phyloP scores from a whole-genome alignment of 768 basidiomycete genomes.

The Calocera cornea region DNA sequence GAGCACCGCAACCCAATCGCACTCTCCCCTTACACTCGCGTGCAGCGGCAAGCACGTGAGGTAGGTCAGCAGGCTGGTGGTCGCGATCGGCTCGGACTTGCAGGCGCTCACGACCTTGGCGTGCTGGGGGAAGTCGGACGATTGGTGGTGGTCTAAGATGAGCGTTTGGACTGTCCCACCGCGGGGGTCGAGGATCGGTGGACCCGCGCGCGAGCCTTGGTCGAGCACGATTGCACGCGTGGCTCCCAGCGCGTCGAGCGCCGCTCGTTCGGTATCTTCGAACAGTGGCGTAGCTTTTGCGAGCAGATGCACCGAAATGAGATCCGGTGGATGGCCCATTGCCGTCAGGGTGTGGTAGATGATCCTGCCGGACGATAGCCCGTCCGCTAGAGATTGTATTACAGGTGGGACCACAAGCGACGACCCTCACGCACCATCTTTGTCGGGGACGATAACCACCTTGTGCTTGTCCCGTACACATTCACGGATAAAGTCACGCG shows the following conservation, averaged over 20 bases:
- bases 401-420: neutral
- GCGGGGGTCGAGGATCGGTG: conserved; percentile 19
- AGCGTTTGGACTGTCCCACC: conserved; percentile 20
- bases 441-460: conserved; percentile 33
- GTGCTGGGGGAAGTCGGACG: conserved; percentile 28
- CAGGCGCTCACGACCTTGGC: conserved; percentile 31
- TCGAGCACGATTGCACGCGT: conserved; percentile 32
- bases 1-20: conserved; percentile 30
- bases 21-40: conserved; percentile 16
- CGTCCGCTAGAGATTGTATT: conserved; percentile 20
- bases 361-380: conserved; percentile 25
- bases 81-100: conserved; percentile 30
- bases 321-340: conserved; percentile 24
- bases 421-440: conserved; percentile 29
- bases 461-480: conserved; percentile 16
- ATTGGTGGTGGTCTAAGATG: conserved; percentile 38
- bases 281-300: conserved; percentile 33
- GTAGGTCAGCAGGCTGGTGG: conserved; percentile 33
- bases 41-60: conserved; percentile 28
- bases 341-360: conserved; percentile 28
- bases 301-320: conserved; percentile 30
- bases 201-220: conserved; percentile 34
- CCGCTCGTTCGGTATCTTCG: conserved; percentile 21
- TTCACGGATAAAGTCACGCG: conserved; percentile 23
- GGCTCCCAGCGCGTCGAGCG: conserved; percentile 20